Conservation (phyloP, 2,329 filamentous ascomycete species). For the Colletotrichum graminicola region DNA sequence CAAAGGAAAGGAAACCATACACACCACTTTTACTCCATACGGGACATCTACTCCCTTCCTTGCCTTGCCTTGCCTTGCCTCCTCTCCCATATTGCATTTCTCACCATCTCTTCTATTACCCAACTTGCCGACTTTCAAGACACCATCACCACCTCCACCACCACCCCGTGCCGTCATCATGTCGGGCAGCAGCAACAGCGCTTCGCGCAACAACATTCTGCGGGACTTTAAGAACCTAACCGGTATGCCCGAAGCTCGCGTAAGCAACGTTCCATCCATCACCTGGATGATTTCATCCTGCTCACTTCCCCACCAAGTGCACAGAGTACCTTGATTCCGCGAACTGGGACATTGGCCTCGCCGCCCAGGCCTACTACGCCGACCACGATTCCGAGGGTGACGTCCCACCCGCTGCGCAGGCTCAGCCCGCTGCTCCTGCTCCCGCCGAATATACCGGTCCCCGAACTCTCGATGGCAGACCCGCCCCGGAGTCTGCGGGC, state of each 20-base stretch:
- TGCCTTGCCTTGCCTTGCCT: no score
- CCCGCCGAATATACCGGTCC: slow-evolving; percentile 68
- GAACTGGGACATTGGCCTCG: slow-evolving; percentile 75
- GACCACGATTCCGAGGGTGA: slow-evolving; percentile 64
- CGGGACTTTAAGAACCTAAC: slow-evolving; percentile 40
- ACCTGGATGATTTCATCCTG: not conserved
- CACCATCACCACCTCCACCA: not conserved
- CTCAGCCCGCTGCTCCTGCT: slow-evolving; percentile 43
- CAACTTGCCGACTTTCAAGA: not conserved
- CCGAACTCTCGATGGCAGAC: slow-evolving; percentile 72
- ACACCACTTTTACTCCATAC: not conserved
- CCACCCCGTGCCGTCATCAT: slow-evolving; percentile 19
- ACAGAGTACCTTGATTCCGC: slow-evolving; percentile 73
- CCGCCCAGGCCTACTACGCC: slow-evolving; percentile 72
- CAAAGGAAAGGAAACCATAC: not conserved
- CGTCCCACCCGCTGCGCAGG: slow-evolving; percentile 55
- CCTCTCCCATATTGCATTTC: not conserved
- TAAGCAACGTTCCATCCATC: slow-evolving; percentile 13
- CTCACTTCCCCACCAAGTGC: slow-evolving; percentile 67
- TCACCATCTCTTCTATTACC: not conserved
- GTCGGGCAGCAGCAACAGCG: slow-evolving; percentile 37
- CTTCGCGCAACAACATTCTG: slow-evolving; percentile 40
- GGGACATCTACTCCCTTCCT: not conserved
- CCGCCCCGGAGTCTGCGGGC: slow-evolving; percentile 58
- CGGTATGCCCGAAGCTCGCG: slow-evolving; percentile 36